A percentile compares a stretch with the other conserved stretches of the same genome.
Conservation (phyloP, 2,329 filamentous ascomycete genomes). For the Xenoacremonium recifei region DNA sequence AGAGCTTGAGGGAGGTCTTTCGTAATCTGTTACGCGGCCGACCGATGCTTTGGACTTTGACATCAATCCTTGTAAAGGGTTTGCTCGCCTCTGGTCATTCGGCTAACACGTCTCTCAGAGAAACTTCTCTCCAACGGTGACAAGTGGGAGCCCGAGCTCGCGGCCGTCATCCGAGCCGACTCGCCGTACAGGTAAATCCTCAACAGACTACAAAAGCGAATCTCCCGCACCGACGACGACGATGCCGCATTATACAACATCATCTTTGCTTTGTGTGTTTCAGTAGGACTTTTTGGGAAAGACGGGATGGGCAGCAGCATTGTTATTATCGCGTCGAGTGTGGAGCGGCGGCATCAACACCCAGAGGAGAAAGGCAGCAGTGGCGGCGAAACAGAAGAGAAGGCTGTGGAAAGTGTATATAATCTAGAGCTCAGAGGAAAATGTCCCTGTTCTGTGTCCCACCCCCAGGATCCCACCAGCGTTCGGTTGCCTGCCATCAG, state of each 20-base stretch:
- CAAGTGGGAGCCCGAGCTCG: constrained; percentile 97
- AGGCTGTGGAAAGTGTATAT: constrained; percentile 28
- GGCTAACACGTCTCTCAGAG: constrained; percentile 46
- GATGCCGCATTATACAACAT: constrained; percentile 2
- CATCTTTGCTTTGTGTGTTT: constrained; percentile 7
- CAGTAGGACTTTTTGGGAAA: constrained; percentile 7
- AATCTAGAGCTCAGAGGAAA: constrained; percentile 28
- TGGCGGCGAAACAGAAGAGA: too few species aligned
- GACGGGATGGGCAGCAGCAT: constrained; percentile 2
- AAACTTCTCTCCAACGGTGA: constrained; percentile 87
- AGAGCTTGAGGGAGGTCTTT: not conserved
- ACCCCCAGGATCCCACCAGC: not conserved
- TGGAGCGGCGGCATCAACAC: too few species aligned
- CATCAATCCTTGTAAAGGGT: constrained; percentile 15
- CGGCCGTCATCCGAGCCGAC: constrained; percentile 88
- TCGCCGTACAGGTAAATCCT: constrained; percentile 77
- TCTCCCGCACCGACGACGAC: too few species aligned
- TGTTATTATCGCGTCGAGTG: too few species aligned
- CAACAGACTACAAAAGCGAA: too few species aligned
- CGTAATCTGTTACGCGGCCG: too few species aligned
- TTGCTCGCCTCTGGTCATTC: not conserved
- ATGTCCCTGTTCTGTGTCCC: constrained; percentile 10
- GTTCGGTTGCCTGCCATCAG: not conserved
- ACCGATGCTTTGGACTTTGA: constrained; percentile 5
- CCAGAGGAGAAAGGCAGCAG: too few species aligned